phyloP scores from a whole-genome alignment of 495 filamentous ascomycete genomes.

The Lindgomyces ingoldianus region DNA sequence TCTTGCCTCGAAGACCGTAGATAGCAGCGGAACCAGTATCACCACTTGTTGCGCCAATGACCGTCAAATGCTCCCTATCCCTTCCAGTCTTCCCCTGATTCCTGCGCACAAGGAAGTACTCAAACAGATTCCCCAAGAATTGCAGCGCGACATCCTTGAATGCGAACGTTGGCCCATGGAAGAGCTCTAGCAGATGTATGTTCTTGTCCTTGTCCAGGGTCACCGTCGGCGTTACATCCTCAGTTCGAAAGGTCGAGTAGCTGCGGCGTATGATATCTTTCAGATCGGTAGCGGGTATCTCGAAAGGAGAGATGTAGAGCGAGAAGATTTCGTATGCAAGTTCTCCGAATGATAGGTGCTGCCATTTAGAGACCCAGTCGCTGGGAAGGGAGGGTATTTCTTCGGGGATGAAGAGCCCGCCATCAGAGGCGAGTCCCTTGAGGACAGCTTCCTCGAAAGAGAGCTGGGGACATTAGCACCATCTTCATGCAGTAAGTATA shows the following conservation, averaged over 20 bases:
- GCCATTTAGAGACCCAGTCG: constrained; percentile 68
- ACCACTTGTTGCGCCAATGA: constrained; percentile 88
- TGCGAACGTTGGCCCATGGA: constrained; percentile 94
- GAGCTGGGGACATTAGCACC: constrained; percentile 54
- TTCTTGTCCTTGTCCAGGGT: constrained; percentile 65
- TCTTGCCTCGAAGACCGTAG: constrained; percentile 95
- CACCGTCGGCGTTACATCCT: constrained; percentile 71
- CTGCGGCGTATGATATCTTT: constrained; percentile 74
- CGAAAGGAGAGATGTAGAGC: constrained; percentile 76
- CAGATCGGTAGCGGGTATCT: constrained; percentile 80
- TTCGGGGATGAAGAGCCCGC: constrained; percentile 88
- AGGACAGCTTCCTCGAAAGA: constrained; percentile 90
- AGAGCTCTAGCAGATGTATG: constrained; percentile 86
- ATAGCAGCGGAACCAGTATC: constrained; percentile 96
- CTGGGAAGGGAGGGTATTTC: constrained; percentile 66
- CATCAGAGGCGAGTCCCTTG: constrained; percentile 85
- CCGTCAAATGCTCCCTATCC: constrained; percentile 81
- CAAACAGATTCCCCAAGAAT: constrained; percentile 91
- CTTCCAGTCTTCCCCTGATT: constrained; percentile 71
- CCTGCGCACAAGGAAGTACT: constrained; percentile 85
- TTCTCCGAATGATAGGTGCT: constrained; percentile 72
- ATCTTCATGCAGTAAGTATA: neutral
- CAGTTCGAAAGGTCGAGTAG: constrained; percentile 82
- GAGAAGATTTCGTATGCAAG: constrained; percentile 73
- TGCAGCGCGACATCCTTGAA: constrained; percentile 94